These are phyloP conservation scores for Beauveria sp. DNA, from an alignment of 2,329 filamentous ascomycete species.

Conservation along the genomic window DNA sequence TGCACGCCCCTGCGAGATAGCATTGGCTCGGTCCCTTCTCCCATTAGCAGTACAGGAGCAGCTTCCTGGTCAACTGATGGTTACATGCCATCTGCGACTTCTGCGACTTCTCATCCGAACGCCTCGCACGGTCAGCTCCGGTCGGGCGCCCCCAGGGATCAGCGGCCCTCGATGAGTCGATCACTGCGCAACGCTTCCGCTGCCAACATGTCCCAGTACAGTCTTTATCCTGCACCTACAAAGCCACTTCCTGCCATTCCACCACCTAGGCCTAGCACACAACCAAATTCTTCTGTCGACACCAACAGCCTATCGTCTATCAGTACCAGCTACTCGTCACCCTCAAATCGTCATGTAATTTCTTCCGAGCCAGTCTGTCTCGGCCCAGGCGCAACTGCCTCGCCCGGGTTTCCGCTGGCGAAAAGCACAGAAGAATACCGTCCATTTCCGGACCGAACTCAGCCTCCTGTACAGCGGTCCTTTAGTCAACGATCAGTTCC, in stretches of 20 bases:
- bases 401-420: background rate
- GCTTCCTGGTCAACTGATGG: slow-evolving; percentile 1
- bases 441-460: background rate
- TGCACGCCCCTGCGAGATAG: background rate
- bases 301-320: slow-evolving; percentile 9
- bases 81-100: background rate
- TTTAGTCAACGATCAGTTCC: slow-evolving; percentile 4
- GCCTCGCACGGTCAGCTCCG: background rate
- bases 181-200: background rate
- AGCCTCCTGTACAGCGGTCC: background rate
- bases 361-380: background rate
- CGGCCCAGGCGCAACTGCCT: background rate
- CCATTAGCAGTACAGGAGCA: background rate
- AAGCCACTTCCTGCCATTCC: slow-evolving; percentile 10
- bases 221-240: slow-evolving; percentile 8
- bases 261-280: background rate
- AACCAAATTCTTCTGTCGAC: background rate
- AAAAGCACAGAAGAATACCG: background rate
- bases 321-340: slow-evolving; percentile 1
- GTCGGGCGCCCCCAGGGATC: background rate
- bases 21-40: background rate
- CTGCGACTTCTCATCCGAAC: background rate
- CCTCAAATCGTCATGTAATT: background rate
- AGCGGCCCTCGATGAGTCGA: background rate
- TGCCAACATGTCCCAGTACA: slow-evolving; percentile 6